phyloP scores from a whole-genome alignment of 2,329 filamentous ascomycete genomes.

The Pseudogymnoascus sp. region DNA sequence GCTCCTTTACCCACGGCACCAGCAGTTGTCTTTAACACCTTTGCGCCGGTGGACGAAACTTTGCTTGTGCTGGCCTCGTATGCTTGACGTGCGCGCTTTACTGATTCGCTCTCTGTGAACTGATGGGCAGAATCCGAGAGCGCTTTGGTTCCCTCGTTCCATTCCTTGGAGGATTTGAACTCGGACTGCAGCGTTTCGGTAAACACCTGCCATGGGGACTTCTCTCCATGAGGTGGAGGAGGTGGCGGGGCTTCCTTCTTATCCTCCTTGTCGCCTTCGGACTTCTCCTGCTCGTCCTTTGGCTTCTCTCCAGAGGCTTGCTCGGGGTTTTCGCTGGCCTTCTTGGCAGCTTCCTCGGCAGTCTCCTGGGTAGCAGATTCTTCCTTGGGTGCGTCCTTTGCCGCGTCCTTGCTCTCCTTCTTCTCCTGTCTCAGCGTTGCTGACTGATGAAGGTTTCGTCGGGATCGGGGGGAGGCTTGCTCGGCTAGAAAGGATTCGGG shows the following conservation, averaged over 20 bases:
- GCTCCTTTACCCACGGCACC: constrained; percentile 83
- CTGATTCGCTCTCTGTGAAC: constrained; percentile 86
- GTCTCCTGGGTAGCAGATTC: constrained; percentile 17
- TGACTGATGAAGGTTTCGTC: constrained; percentile 21
- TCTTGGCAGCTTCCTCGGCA: constrained; percentile 25
- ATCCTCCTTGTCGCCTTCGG: constrained; percentile 38
- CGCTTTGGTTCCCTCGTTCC: constrained; percentile 97
- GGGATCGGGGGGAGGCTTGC: constrained; percentile 11
- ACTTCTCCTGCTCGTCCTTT: constrained; percentile 39
- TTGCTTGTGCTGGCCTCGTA: constrained; percentile 82
- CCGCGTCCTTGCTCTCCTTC: constrained; percentile 9
- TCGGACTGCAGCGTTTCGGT: constrained; percentile 90
- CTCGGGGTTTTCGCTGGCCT: constrained; percentile 32
- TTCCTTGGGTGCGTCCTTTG: constrained; percentile 6
- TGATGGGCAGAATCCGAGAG: constrained; percentile 82
- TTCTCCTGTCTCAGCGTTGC: constrained; percentile 23
- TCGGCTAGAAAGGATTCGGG: constrained; percentile 24
- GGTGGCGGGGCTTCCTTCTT: constrained; percentile 63
- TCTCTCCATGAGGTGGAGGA: constrained; percentile 94
- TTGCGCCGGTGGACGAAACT: constrained; percentile 68
- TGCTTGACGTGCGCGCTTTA: constrained; percentile 75
- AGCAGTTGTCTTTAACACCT: constrained; percentile 77
- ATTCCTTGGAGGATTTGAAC: constrained; percentile 96
- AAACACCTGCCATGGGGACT: constrained; percentile 98
- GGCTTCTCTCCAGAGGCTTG: constrained; percentile 28